These are phyloP conservation scores for Incumbomyces lentus DNA, from an alignment of 2,329 filamentous ascomycete genomes.

Conservation along the genomic window DNA sequence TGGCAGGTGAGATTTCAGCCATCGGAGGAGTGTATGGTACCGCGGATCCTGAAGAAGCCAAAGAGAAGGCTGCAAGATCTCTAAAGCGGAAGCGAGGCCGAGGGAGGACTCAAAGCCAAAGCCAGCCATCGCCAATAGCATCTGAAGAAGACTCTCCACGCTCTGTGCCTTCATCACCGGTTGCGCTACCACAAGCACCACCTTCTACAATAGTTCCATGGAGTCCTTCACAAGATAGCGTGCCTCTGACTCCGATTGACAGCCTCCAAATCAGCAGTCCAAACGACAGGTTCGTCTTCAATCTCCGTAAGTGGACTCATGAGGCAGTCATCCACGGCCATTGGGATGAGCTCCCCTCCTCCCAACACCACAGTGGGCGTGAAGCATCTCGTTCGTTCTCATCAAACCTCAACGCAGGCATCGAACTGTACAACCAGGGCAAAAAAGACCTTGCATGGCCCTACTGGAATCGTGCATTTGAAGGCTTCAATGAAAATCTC, in stretches of 20 bases:
- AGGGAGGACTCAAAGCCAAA: background rate
- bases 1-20: background rate
- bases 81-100: conserved; percentile 10
- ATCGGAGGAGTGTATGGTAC: background rate
- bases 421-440: conserved; percentile 12
- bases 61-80: conserved; percentile 7
- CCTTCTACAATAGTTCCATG: background rate
- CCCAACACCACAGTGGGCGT: conserved; percentile 9
- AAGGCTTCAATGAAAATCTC: conserved; percentile 11
- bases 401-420: conserved; percentile 9
- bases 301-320: conserved; percentile 13
- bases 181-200: background rate
- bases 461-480: conserved; percentile 11
- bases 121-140: background rate
- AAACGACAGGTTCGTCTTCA: conserved; percentile 10
- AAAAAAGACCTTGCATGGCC: conserved; percentile 9
- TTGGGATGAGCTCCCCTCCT: conserved; percentile 9
- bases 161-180: conserved; percentile 1
- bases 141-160: conserved; percentile 2
- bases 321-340: conserved; percentile 11
- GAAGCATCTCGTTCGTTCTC: conserved; percentile 11
- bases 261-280: conserved; percentile 5
- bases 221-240: background rate
- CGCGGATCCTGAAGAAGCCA: conserved; percentile 1
- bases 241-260: conserved; percentile 6